A percentile compares a stretch with the other conserved stretches of the same genome.
phyloP scores from a whole-genome alignment of 371 early-diverging fungal genomes.

The Blastocladiella emersonii region DNA sequence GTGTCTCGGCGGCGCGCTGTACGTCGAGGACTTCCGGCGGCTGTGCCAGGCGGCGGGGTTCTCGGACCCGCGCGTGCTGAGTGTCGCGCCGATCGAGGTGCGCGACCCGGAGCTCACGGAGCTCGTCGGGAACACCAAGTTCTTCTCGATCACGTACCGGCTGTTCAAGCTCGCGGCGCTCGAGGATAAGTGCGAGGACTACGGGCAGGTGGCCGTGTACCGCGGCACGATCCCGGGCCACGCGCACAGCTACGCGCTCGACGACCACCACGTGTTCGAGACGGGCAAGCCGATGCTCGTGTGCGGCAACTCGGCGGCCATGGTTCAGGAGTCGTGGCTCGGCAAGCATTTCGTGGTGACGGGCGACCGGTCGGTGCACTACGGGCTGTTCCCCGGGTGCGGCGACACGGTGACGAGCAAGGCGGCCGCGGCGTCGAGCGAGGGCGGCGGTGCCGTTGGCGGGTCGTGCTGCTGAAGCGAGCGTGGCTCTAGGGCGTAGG shows the following conservation, averaged over 20 bases:
- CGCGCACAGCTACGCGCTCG: slow-evolving; percentile 15
- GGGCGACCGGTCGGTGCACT: slow-evolving; percentile 25
- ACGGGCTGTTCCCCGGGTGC: slow-evolving; percentile 14
- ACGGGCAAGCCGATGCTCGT: slow-evolving; percentile 19
- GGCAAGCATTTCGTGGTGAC: slow-evolving; percentile 20
- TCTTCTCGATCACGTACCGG: slow-evolving; percentile 28
- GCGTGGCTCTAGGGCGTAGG: no score
- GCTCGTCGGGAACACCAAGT: slow-evolving; percentile 25
- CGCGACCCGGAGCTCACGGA: slow-evolving; percentile 24
- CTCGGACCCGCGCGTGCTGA: slow-evolving; percentile 21
- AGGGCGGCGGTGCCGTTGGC: no score
- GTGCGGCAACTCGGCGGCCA: slow-evolving; percentile 26
- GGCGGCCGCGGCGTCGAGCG: no score
- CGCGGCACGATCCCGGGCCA: slow-evolving; percentile 26
- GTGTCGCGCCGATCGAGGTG: slow-evolving; percentile 21
- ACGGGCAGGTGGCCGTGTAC: slow-evolving; percentile 27
- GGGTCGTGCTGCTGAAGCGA: no score
- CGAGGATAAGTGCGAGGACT: slow-evolving; percentile 27
- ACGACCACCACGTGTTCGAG: slow-evolving; percentile 21
- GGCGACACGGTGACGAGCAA: no score
- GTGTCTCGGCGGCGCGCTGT: slow-evolving; percentile 28
- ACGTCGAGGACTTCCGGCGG: slow-evolving; percentile 23
- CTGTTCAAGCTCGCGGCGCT: slow-evolving; percentile 24
- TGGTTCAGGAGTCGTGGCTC: slow-evolving; percentile 25
- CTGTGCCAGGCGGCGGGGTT: slow-evolving; percentile 27